phyloP scores from a whole-genome alignment of 768 basidiomycete species.

The Termitomyces sp. region DNA sequence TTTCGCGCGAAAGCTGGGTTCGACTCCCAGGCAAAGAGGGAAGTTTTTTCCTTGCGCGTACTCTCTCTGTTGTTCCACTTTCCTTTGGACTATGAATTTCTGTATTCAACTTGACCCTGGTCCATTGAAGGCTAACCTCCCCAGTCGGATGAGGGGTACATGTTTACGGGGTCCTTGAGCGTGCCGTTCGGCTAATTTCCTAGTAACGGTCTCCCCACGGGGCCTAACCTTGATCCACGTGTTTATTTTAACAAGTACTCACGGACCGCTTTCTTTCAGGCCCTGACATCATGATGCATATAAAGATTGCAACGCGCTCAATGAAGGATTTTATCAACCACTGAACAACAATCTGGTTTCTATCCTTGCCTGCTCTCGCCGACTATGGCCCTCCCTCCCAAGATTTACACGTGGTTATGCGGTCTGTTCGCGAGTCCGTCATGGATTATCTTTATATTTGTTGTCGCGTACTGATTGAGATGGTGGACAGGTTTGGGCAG shows the following conservation, averaged over 20 bases:
- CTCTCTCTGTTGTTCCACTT: too few species aligned
- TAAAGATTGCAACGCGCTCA: neutral
- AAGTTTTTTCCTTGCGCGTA: too few species aligned
- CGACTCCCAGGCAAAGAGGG: too few species aligned
- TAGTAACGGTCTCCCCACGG: too few species aligned
- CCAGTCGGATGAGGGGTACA: too few species aligned
- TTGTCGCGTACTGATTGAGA: neutral
- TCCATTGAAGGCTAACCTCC: too few species aligned
- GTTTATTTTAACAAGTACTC: neutral
- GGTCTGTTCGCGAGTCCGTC: constrained; percentile 43
- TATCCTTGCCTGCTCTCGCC: neutral
- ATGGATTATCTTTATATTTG: neutral
- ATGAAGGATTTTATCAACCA: neutral
- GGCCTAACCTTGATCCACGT: neutral
- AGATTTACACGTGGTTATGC: constrained; percentile 48
- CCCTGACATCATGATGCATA: neutral
- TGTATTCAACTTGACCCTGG: too few species aligned
- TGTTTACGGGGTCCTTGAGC: too few species aligned
- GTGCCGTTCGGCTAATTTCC: too few species aligned
- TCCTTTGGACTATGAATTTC: too few species aligned
- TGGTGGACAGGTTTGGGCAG: constrained; percentile 28
- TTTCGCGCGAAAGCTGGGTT: too few species aligned
- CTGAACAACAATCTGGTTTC: neutral
- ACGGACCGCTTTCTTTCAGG: neutral
- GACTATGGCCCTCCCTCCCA: constrained; percentile 31